A percentile compares a stretch with the other conserved stretches of the same genome.
Evolutionary conservation across 2,329 filamentous ascomycete species (phyloP).

Genomic region (Aspergillus pseudotamarii): DNA sequence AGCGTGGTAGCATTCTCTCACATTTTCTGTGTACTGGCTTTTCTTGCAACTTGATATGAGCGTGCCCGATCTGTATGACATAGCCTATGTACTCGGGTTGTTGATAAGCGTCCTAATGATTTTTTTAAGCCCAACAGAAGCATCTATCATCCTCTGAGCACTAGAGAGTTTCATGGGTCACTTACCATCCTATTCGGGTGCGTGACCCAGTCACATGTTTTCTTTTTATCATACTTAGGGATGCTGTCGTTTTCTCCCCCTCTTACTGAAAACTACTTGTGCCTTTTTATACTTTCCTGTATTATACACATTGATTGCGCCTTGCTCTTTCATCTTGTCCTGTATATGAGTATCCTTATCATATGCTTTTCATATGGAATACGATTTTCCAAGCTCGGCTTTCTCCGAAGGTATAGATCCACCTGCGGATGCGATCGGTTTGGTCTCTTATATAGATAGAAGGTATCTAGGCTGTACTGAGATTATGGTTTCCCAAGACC

Average conservation of each 20-base stretch:
- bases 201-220: not conserved
- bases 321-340: not conserved
- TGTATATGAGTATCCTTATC: too few species aligned
- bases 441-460: not conserved
- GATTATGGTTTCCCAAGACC: not conserved
- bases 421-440: not conserved
- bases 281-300: not conserved
- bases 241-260: not conserved
- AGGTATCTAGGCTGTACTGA: not conserved
- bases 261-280: not conserved
- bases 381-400: not conserved
- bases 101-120: not conserved
- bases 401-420: not conserved
- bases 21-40: not conserved
- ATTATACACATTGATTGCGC: not conserved
- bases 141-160: not conserved
- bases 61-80: not conserved
- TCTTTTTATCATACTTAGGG: too few species aligned
- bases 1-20: not conserved
- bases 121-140: not conserved
- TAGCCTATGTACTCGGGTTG: not conserved
- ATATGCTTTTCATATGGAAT: not conserved
- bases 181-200: not conserved
- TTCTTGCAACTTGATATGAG: not conserved
- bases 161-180: too few species aligned